These are phyloP conservation scores for Colletotrichum somersetense DNA, from an alignment of 2,329 filamentous ascomycete species.

Conservation along the genomic window DNA sequence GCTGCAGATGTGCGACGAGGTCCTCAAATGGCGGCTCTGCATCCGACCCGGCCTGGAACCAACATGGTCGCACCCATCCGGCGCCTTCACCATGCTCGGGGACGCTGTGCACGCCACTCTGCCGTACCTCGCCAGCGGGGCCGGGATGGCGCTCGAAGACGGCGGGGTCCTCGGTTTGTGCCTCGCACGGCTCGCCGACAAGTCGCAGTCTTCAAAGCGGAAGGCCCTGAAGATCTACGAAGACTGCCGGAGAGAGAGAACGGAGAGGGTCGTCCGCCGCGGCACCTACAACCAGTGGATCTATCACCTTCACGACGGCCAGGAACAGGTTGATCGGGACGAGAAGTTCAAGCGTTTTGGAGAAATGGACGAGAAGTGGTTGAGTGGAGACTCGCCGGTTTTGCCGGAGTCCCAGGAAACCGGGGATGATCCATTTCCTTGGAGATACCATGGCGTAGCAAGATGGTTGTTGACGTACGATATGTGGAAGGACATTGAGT, in stretches of 20 bases:
- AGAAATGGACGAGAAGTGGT: conserved; percentile 49
- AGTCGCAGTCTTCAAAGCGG: conserved; percentile 51
- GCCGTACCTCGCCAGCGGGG: conserved; percentile 69
- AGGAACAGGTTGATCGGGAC: conserved; percentile 67
- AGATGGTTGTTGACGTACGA: conserved; percentile 57
- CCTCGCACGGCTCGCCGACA: conserved; percentile 59
- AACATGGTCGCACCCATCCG: conserved; percentile 67
- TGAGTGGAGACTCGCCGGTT: conserved; percentile 43
- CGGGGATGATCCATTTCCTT: conserved; percentile 56
- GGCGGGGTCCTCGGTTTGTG: conserved; percentile 69
- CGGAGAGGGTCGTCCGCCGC: conserved; percentile 69
- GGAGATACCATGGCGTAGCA: conserved; percentile 55
- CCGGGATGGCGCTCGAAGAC: conserved; percentile 73
- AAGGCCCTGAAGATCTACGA: conserved; percentile 64
- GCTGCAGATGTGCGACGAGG: conserved; percentile 66
- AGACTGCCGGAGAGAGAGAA: conserved; percentile 67
- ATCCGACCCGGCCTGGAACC: conserved; percentile 65
- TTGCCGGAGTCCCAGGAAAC: conserved; percentile 48
- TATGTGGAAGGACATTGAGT: conserved; percentile 54
- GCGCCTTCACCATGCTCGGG: conserved; percentile 70
- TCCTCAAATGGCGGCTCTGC: conserved; percentile 72
- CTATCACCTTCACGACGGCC: conserved; percentile 71
- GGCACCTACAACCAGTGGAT: conserved; percentile 73
- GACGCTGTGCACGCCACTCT: conserved; percentile 75
- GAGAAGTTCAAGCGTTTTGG: conserved; percentile 49